These are phyloP conservation scores for Suhomyces prunicola DNA, from an alignment of 805 yeast genomes.

Conservation along the genomic window DNA sequence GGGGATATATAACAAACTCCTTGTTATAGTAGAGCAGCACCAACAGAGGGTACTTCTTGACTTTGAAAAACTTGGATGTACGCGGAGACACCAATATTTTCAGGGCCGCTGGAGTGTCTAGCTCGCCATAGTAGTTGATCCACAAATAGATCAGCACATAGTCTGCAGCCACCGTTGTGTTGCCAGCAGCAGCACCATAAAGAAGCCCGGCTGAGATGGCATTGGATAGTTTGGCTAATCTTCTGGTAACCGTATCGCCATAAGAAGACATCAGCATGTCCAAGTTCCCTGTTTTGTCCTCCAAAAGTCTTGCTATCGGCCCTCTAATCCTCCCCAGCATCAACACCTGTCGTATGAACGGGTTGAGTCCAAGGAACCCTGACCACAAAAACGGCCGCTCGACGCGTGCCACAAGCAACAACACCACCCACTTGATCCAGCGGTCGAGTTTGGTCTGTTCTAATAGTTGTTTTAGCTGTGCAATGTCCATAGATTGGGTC, in stretches of 20 bases:
- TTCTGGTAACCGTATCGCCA: constrained; percentile 6
- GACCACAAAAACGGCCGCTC: constrained; percentile 27
- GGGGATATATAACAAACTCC: constrained; percentile 33
- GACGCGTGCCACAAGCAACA: constrained; percentile 22
- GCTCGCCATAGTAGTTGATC: constrained; percentile 27
- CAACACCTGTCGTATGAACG: constrained; percentile 14
- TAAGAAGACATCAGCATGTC: background rate
- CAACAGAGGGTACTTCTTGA: constrained; percentile 19
- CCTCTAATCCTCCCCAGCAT: background rate
- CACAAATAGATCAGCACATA: constrained; percentile 33
- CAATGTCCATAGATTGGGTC: background rate
- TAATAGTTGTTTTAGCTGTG: background rate
- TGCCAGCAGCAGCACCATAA: constrained; percentile 24
- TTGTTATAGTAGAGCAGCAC: constrained; percentile 27
- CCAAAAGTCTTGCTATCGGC: background rate
- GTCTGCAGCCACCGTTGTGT: constrained; percentile 33
- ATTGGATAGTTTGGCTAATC: constrained; percentile 22
- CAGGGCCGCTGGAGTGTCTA: constrained; percentile 34
- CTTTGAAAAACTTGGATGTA: constrained; percentile 22
- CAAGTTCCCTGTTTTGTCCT: background rate
- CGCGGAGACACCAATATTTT: constrained; percentile 27
- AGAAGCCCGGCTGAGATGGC: constrained; percentile 20
- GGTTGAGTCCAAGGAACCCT: constrained; percentile 32
- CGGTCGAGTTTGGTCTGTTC: background rate
- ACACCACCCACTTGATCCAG: constrained; percentile 28